Conservation (phyloP, 257 asterid genomes). For the Capsicum pubescens region DNA sequence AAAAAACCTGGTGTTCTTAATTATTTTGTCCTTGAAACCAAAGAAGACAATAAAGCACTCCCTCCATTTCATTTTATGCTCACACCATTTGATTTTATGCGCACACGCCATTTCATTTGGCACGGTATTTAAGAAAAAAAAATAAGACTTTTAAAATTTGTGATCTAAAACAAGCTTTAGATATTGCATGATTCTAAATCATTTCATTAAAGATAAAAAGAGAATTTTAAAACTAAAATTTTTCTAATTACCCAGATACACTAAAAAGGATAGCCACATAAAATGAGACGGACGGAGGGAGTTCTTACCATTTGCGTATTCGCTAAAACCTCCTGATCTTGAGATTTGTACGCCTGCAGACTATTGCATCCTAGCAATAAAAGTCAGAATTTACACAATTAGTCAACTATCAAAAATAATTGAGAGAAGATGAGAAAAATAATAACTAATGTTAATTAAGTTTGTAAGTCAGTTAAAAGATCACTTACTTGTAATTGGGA, state of each 20-base stretch:
- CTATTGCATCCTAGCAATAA: constrained; percentile 45
- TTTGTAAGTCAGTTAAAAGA: background rate
- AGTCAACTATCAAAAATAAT: background rate
- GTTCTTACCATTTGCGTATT: constrained; percentile 41
- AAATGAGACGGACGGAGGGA: too few species aligned
- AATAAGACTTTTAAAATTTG: too few species aligned
- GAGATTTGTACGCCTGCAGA: constrained; percentile 39
- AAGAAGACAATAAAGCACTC: background rate
- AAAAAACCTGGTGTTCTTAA: background rate
- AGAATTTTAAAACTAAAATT: too few species aligned
- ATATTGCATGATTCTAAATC: too few species aligned
- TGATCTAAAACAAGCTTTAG: too few species aligned
- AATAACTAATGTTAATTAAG: background rate
- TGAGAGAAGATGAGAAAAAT: background rate
- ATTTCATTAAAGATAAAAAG: too few species aligned
- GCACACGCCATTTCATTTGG: too few species aligned
- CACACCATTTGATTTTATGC: too few species aligned
- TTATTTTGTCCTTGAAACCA: background rate
- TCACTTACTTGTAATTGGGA: constrained; percentile 57
- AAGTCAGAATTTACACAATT: background rate
- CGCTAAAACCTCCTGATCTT: constrained; percentile 31
- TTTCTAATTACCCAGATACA: too few species aligned
- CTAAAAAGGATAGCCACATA: too few species aligned
- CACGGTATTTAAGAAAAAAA: too few species aligned
- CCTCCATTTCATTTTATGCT: too few species aligned